These are phyloP conservation scores for Sarcomyxa edulis DNA, from an alignment of 768 basidiomycete genomes.

Conservation along the genomic window DNA sequence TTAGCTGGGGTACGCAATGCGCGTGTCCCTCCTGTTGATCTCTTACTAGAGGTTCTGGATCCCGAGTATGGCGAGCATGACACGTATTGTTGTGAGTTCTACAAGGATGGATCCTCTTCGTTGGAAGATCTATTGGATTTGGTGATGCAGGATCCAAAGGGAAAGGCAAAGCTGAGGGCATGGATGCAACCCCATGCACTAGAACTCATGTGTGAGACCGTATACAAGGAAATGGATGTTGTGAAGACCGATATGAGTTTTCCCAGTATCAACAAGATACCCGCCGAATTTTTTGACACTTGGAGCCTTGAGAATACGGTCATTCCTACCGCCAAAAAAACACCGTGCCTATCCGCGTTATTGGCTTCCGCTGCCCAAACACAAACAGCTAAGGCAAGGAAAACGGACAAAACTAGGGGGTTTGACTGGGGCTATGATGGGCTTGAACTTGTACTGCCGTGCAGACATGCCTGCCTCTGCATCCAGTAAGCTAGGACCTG, in stretches of 20 bases:
- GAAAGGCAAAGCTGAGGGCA: neutral
- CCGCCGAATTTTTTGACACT: neutral
- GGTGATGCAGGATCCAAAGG: neutral
- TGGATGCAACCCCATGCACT: neutral
- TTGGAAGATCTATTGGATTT: neutral
- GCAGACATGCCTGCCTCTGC: too few species aligned
- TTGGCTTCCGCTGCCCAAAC: neutral
- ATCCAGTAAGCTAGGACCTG: too few species aligned
- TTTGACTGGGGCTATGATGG: too few species aligned
- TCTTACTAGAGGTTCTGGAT: too few species aligned
- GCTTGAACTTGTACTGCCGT: too few species aligned
- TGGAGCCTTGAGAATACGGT: neutral
- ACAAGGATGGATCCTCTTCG: too few species aligned
- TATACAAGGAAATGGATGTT: slow-evolving; percentile 1
- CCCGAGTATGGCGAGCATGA: too few species aligned
- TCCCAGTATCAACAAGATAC: neutral
- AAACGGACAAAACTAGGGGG: slow-evolving; percentile 1
- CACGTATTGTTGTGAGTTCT: too few species aligned
- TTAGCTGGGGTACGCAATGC: too few species aligned
- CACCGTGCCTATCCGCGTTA: neutral
- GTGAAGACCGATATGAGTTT: neutral
- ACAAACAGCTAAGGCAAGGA: neutral
- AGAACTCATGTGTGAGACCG: neutral
- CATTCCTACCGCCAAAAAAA: neutral
- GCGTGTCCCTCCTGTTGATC: too few species aligned